Conservation (phyloP, 2,329 filamentous ascomycete species). For the Xylaria hypoxylon region DNA sequence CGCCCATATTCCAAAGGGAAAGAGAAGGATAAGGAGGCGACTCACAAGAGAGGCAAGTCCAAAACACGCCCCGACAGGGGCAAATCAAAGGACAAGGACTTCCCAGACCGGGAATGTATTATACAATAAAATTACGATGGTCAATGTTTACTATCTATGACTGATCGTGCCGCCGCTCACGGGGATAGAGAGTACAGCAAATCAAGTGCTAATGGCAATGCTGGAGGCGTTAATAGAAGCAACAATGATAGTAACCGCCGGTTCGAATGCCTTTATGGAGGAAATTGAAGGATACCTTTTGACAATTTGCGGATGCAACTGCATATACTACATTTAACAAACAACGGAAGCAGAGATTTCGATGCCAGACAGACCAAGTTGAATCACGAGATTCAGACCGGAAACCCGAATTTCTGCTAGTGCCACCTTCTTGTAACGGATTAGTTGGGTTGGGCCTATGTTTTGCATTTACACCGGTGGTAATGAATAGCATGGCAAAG, state of each 20-base stretch:
- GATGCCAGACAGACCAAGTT: not conserved
- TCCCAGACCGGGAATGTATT: slow-evolving; percentile 46
- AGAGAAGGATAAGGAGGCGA: slow-evolving; percentile 39
- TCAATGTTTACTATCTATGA: not conserved
- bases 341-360: not conserved
- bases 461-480: slow-evolving; percentile 27
- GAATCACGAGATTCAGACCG: not conserved
- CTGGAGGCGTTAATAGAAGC: not conserved
- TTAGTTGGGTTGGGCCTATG: not conserved
- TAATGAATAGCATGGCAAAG: slow-evolving; percentile 15
- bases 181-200: not conserved
- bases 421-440: not conserved
- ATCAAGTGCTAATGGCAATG: not conserved
- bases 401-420: not conserved
- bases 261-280: slow-evolving; percentile 1
- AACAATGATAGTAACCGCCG: not conserved
- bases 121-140: slow-evolving; percentile 39
- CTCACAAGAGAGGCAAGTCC: slow-evolving; percentile 43
- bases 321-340: not conserved
- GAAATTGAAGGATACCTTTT: slow-evolving; percentile 10
- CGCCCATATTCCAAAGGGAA: slow-evolving; percentile 34
- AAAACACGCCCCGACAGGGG: slow-evolving; percentile 42
- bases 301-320: slow-evolving; percentile 1
- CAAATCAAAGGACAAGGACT: slow-evolving; percentile 42
- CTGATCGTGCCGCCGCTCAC: too few relatives aligned